Conservation (phyloP, 208 protist genomes). For the Trypanosoma rangeli region DNA sequence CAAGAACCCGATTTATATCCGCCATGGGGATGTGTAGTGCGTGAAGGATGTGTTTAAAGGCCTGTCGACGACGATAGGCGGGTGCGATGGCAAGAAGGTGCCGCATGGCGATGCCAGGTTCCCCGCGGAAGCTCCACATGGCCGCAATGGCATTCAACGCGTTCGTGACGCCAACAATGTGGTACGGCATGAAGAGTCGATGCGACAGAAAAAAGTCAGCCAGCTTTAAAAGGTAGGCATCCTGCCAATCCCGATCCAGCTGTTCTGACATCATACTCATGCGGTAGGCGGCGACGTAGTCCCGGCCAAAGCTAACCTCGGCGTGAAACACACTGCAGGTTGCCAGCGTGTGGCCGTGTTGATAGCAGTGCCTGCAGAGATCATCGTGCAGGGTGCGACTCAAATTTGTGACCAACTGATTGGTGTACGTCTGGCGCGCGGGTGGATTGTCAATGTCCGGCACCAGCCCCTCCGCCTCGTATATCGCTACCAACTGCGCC, state of each 20-base stretch:
- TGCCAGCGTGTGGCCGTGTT: constrained; percentile 60
- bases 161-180: constrained; percentile 82
- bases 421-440: constrained; percentile 52
- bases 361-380: constrained; percentile 83
- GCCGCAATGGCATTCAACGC: constrained; percentile 82
- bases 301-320: constrained; percentile 82
- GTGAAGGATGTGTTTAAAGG: constrained; percentile 80
- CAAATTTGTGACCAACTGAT: constrained; percentile 51
- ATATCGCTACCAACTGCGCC: constrained; percentile 47
- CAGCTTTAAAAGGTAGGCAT: constrained; percentile 73
- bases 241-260: constrained; percentile 71
- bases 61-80: constrained; percentile 72
- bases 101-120: constrained; percentile 75
- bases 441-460: constrained; percentile 49
- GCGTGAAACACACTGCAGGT: constrained; percentile 77
- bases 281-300: constrained; percentile 85
- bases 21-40: constrained; percentile 54
- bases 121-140: constrained; percentile 81
- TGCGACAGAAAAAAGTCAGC: constrained; percentile 67
- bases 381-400: constrained; percentile 64
- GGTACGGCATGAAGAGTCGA: constrained; percentile 72
- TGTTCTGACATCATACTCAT: constrained; percentile 91
- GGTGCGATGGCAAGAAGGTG: constrained; percentile 70
- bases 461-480: constrained; percentile 52
- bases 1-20: constrained; percentile 56